A percentile compares a stretch with the other conserved stretches of the same genome.
These are phyloP conservation scores for Asclepias syriaca DNA, from an alignment of 257 asterid genomes.

Conservation along the genomic window DNA sequence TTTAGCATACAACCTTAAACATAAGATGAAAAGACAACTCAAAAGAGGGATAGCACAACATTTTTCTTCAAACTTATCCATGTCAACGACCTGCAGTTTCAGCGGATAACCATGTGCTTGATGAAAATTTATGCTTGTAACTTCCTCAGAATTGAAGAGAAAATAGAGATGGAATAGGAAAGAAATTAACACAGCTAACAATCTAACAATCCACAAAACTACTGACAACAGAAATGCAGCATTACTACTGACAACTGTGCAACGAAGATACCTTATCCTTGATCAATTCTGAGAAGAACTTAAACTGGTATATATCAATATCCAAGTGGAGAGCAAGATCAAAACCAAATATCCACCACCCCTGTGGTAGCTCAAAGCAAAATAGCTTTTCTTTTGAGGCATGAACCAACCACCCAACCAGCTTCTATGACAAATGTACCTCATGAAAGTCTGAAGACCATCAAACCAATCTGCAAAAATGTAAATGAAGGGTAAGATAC, in stretches of 20 bases:
- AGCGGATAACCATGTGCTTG: neutral
- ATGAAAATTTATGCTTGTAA: neutral
- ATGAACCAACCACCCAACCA: slow-evolving; percentile 99
- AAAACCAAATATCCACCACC: slow-evolving; percentile 99
- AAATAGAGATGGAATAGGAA: slow-evolving; percentile 1
- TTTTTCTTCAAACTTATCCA: neutral
- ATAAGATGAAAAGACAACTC: neutral
- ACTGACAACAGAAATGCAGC: neutral
- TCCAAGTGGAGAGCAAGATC: slow-evolving; percentile 97
- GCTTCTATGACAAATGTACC: slow-evolving; percentile 94
- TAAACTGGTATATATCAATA: slow-evolving; percentile 89
- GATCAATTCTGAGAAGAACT: slow-evolving; percentile 81
- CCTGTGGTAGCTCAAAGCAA: slow-evolving; percentile 89
- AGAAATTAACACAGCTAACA: neutral
- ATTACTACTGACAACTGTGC: slow-evolving; percentile 1
- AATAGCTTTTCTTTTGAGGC: slow-evolving; percentile 98
- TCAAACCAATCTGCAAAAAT: slow-evolving; percentile 89
- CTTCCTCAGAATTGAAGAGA: neutral
- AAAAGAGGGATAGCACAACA: neutral
- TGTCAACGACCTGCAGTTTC: neutral
- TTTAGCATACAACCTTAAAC: no score
- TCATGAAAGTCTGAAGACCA: slow-evolving; percentile 98
- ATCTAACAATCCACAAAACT: neutral
- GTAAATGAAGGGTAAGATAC: slow-evolving; percentile 12
- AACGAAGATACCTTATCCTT: slow-evolving; percentile 64